Conservation (phyloP, 352 stramenopile species). For the Phytophthora tubulina region DNA sequence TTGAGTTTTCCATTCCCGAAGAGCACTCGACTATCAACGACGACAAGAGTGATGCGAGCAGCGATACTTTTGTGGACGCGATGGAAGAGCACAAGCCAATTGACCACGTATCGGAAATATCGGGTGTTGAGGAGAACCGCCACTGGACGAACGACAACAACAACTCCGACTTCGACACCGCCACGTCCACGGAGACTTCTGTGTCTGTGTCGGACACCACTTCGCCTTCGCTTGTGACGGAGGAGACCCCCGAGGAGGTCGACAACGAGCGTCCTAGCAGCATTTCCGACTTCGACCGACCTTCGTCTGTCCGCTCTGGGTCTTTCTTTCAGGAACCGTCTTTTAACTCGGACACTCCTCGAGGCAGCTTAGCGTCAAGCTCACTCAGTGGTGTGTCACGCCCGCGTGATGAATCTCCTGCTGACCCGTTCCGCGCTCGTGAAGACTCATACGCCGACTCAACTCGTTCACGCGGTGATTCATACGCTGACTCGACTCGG, state of each 20-base stretch:
- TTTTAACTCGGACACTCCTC: slow-evolving; percentile 50
- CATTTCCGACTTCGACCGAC: slow-evolving; percentile 46
- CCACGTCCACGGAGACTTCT: not conserved
- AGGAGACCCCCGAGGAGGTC: slow-evolving; percentile 12
- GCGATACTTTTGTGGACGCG: slow-evolving; percentile 42
- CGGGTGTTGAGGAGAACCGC: slow-evolving; percentile 16
- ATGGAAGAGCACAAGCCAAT: slow-evolving; percentile 39
- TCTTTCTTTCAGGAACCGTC: slow-evolving; percentile 47
- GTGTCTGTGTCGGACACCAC: not conserved
- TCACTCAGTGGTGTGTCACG: slow-evolving; percentile 33
- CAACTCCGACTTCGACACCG: slow-evolving; percentile 20
- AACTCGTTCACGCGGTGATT: slow-evolving; percentile 33
- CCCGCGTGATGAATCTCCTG: slow-evolving; percentile 25
- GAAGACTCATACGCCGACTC: slow-evolving; percentile 44
- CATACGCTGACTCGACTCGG: slow-evolving; percentile 33
- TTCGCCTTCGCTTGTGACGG: not conserved
- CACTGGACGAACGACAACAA: slow-evolving; percentile 20
- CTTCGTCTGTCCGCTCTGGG: slow-evolving; percentile 39
- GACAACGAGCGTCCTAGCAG: slow-evolving; percentile 32
- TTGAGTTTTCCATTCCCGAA: slow-evolving; percentile 31
- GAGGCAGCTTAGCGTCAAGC: slow-evolving; percentile 46
- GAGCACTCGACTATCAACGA: slow-evolving; percentile 25
- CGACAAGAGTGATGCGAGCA: slow-evolving; percentile 42
- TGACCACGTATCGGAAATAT: slow-evolving; percentile 3
- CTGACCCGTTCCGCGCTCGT: slow-evolving; percentile 31